Percentiles rank a stretch among this genome's conserved stretches.
phyloP scores from a whole-genome alignment of 1,284 basidiomycete species.

The Calocybe gambosa region DNA sequence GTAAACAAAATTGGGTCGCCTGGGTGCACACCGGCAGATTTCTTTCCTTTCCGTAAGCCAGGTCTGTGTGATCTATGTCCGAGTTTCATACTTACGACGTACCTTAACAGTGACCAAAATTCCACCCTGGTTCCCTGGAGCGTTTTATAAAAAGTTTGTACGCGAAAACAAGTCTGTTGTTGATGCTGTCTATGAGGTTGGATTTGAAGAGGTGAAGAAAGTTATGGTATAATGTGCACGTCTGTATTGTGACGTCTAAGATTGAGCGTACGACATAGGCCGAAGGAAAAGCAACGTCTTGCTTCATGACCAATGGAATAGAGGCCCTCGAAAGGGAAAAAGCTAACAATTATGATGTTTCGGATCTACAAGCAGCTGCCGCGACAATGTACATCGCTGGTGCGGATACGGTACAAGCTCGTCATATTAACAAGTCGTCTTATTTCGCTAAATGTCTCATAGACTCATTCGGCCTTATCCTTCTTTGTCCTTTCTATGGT shows the following conservation, averaged over 20 bases:
- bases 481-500: neutral
- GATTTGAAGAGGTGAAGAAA: slow-evolving; percentile 4
- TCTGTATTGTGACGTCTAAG: neutral
- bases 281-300: slow-evolving; percentile 17
- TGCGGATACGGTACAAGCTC: slow-evolving; percentile 19
- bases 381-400: slow-evolving; percentile 19
- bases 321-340: slow-evolving; percentile 11
- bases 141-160: slow-evolving; percentile 16
- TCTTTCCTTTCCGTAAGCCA: slow-evolving; percentile 18
- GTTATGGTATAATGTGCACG: neutral
- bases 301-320: slow-evolving; percentile 16
- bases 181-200: slow-evolving; percentile 9
- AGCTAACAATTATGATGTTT: slow-evolving; percentile 6
- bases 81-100: too few species aligned
- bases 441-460: neutral
- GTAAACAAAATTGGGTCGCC: slow-evolving; percentile 15
- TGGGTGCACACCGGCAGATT: slow-evolving; percentile 19
- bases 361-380: slow-evolving; percentile 19
- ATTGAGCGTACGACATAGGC: slow-evolving; percentile 5
- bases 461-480: neutral
- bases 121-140: slow-evolving; percentile 19
- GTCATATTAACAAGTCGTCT: neutral
- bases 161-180: slow-evolving; percentile 3
- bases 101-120: too few species aligned
- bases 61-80: too few species aligned